Evolutionary conservation across 495 filamentous ascomycete species (phyloP).

Genomic region (Aspergillus saccharolyticus): DNA sequence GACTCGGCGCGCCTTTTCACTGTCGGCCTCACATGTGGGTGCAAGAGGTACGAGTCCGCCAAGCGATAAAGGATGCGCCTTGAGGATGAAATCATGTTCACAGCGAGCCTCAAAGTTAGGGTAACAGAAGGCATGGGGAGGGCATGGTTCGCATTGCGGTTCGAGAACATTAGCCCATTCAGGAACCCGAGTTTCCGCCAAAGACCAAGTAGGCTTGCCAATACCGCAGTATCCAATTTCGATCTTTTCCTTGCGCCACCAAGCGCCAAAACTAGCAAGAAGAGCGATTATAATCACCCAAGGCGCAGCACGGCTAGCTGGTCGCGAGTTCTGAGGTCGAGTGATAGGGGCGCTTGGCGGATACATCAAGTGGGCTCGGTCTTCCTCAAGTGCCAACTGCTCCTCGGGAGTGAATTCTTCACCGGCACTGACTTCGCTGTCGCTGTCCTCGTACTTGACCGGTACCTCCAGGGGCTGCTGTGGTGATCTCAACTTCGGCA

Average conservation of each 20-base stretch:
- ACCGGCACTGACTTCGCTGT: slow-evolving; percentile 52
- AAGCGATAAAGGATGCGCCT: slow-evolving; percentile 76
- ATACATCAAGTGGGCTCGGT: slow-evolving; percentile 40
- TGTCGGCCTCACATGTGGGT: slow-evolving; percentile 92
- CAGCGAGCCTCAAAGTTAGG: slow-evolving; percentile 69
- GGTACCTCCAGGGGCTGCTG: slow-evolving; percentile 36
- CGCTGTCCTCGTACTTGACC: slow-evolving; percentile 39
- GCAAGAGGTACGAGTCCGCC: slow-evolving; percentile 78
- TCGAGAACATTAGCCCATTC: slow-evolving; percentile 64
- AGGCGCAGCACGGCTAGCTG: slow-evolving; percentile 47
- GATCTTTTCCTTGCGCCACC: slow-evolving; percentile 91
- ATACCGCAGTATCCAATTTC: slow-evolving; percentile 93
- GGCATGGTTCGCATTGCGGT: slow-evolving; percentile 87
- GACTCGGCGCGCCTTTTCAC: slow-evolving; percentile 82
- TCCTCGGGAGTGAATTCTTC: slow-evolving; percentile 95
- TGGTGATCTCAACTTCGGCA: slow-evolving; percentile 24
- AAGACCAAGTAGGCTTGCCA: slow-evolving; percentile 57
- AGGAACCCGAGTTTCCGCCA: slow-evolving; percentile 53
- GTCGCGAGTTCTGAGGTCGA: slow-evolving; percentile 30
- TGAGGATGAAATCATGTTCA: slow-evolving; percentile 80
- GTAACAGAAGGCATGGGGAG: slow-evolving; percentile 85
- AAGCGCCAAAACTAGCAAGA: slow-evolving; percentile 65
- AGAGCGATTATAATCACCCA: slow-evolving; percentile 63
- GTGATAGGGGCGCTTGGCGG: slow-evolving; percentile 29
- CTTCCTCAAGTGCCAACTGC: slow-evolving; percentile 67